Percentiles rank a stretch among this genome's conserved stretches.
Conservation (phyloP, 805 yeast species). For the Zygoascus tannicola region DNA sequence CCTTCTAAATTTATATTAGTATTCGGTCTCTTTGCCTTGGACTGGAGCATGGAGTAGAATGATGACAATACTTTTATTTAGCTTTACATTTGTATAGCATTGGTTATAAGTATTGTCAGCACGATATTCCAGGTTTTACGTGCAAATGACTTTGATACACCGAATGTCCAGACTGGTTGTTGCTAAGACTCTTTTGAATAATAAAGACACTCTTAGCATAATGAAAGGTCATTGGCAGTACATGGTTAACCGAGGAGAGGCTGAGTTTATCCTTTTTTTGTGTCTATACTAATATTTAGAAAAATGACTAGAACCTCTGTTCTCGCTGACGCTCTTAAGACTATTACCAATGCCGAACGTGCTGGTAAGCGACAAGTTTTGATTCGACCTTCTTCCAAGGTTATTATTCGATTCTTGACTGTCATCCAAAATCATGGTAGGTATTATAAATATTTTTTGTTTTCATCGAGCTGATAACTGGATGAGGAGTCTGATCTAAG, state of each 20-base stretch:
- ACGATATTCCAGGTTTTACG: conserved; percentile 3
- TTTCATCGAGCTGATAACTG: conserved; percentile 87
- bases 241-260: too few species aligned
- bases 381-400: conserved; percentile 97
- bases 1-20: conserved; percentile 2
- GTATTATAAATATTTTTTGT: conserved; percentile 22
- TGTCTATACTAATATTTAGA: conserved; percentile 3
- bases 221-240: too few species aligned
- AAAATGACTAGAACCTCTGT: conserved; percentile 95
- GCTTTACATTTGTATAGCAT: background rate
- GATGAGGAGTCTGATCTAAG: conserved; percentile 84
- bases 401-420: conserved; percentile 89
- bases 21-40: conserved; percentile 17
- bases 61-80: background rate
- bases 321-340: conserved; percentile 96
- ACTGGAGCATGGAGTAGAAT: conserved; percentile 1
- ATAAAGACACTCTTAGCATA: conserved; percentile 3
- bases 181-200: conserved; percentile 3
- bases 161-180: conserved; percentile 9
- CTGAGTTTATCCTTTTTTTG: background rate
- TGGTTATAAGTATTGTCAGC: too few species aligned
- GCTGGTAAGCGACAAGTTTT: conserved; percentile 98
- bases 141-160: conserved; percentile 20
- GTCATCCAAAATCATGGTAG: conserved; percentile 96
- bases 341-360: conserved; percentile 98